Conservation (phyloP, 2,329 filamentous ascomycete species). For the Curvularia sp. region DNA sequence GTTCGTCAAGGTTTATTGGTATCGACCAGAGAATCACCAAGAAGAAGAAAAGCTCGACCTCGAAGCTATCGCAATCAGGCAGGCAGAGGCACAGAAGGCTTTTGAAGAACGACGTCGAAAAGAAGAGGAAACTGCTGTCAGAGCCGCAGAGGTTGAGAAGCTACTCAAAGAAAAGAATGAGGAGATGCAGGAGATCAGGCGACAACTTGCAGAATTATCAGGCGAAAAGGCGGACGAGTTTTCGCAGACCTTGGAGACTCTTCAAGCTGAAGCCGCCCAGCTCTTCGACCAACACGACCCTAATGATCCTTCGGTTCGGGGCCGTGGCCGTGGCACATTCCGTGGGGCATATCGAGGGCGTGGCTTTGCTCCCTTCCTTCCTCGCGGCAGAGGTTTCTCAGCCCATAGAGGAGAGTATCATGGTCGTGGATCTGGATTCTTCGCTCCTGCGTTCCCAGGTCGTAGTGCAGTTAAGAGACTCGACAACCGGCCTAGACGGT, state of each 20-base stretch:
- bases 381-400: conserved; percentile 21
- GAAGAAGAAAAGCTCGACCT: conserved; percentile 65
- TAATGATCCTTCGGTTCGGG: conserved; percentile 25
- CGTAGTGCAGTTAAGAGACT: conserved; percentile 66
- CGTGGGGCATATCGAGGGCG: conserved; percentile 50
- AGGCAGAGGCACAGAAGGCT: conserved; percentile 74
- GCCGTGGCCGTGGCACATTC: conserved; percentile 31
- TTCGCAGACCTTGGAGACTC: conserved; percentile 28
- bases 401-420: conserved; percentile 53
- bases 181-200: conserved; percentile 68
- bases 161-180: conserved; percentile 69
- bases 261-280: conserved; percentile 63
- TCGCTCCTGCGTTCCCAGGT: conserved; percentile 35
- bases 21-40: conserved; percentile 55
- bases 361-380: conserved; percentile 37
- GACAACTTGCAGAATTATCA: conserved; percentile 64
- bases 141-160: conserved; percentile 69
- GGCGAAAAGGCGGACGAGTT: conserved; percentile 31
- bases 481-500: conserved; percentile 76
- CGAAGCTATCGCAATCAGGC: conserved; percentile 71
- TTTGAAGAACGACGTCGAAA: conserved; percentile 71
- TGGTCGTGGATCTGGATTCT: conserved; percentile 48
- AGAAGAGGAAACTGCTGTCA: conserved; percentile 67
- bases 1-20: conserved; percentile 86
- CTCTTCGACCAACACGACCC: conserved; percentile 68